These are phyloP conservation scores for Claviceps sp. DNA, from an alignment of 2,329 filamentous ascomycete genomes.

Conservation along the genomic window DNA sequence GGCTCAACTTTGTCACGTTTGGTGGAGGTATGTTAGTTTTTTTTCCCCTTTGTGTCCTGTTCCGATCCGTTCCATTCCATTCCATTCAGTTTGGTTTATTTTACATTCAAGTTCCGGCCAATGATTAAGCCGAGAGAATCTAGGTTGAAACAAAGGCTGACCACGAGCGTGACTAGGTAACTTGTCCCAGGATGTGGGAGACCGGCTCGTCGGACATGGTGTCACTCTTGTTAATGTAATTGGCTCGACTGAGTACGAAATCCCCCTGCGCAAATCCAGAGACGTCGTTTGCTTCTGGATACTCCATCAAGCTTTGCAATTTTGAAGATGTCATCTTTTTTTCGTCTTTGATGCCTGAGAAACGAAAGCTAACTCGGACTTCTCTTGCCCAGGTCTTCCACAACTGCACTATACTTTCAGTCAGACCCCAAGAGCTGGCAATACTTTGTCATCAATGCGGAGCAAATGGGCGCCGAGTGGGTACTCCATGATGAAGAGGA, in stretches of 20 bases:
- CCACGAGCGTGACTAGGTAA: slow-evolving; percentile 15
- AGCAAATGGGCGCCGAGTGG: slow-evolving; percentile 29
- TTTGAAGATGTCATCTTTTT: not conserved
- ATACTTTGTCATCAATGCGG: slow-evolving; percentile 28
- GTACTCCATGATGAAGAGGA: slow-evolving; percentile 9
- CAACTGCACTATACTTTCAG: slow-evolving; percentile 22
- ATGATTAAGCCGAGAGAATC: slow-evolving; percentile 1
- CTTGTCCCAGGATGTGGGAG: slow-evolving; percentile 22
- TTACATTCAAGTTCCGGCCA: no score
- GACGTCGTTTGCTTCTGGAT: no score
- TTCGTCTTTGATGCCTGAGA: not conserved
- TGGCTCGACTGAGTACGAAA: slow-evolving; percentile 27
- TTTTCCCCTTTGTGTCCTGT: no score
- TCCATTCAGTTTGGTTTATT: no score
- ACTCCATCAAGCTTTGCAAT: no score
- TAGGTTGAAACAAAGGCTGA: not conserved
- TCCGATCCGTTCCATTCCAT: no score
- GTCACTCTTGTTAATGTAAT: slow-evolving; percentile 23
- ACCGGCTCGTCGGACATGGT: slow-evolving; percentile 22
- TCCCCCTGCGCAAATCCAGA: no score
- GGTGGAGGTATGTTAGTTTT: slow-evolving; percentile 20
- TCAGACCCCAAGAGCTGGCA: slow-evolving; percentile 23
- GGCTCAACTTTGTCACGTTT: slow-evolving; percentile 21
- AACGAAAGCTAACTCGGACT: not conserved
- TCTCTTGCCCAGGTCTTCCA: slow-evolving; percentile 15